Evolutionary conservation across 805 yeast species (phyloP).

Genomic region (Ogataea methylovora): DNA sequence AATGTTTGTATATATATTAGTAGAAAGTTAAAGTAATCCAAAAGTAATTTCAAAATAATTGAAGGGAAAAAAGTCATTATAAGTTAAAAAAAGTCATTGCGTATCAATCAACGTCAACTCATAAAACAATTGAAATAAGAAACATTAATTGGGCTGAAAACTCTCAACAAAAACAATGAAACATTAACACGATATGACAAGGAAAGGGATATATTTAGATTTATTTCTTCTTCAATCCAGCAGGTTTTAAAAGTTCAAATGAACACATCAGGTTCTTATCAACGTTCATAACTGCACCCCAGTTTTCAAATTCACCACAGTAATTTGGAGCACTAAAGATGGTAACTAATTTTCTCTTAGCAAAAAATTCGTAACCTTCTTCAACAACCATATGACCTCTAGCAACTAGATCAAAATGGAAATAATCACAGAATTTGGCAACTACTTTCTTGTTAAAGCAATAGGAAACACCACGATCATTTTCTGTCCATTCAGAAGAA

Average conservation of each 20-base stretch:
- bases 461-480: slow-evolving; percentile 78
- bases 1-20: too few species aligned
- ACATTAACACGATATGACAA: too few species aligned
- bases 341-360: slow-evolving; percentile 66
- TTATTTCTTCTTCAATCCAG: slow-evolving; percentile 8
- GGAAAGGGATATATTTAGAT: too few species aligned
- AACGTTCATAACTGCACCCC: slow-evolving; percentile 76
- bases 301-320: slow-evolving; percentile 74
- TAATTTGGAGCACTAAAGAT: slow-evolving; percentile 80
- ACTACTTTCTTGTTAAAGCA: slow-evolving; percentile 70
- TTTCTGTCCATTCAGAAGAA: slow-evolving; percentile 58
- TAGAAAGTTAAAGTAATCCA: too few species aligned
- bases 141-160: too few species aligned
- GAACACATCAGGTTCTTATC: slow-evolving; percentile 62
- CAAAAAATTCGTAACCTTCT: slow-evolving; percentile 81
- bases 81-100: too few species aligned
- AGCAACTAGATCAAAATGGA: slow-evolving; percentile 69
- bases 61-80: too few species aligned
- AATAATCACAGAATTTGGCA: slow-evolving; percentile 55
- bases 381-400: slow-evolving; percentile 89
- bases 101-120: too few species aligned
- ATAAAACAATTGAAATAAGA: too few species aligned
- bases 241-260: slow-evolving; percentile 57
- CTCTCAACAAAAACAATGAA: too few species aligned
- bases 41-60: too few species aligned